Conservation (phyloP, 2,329 filamentous ascomycete genomes). For the Talaromyces sp. region DNA sequence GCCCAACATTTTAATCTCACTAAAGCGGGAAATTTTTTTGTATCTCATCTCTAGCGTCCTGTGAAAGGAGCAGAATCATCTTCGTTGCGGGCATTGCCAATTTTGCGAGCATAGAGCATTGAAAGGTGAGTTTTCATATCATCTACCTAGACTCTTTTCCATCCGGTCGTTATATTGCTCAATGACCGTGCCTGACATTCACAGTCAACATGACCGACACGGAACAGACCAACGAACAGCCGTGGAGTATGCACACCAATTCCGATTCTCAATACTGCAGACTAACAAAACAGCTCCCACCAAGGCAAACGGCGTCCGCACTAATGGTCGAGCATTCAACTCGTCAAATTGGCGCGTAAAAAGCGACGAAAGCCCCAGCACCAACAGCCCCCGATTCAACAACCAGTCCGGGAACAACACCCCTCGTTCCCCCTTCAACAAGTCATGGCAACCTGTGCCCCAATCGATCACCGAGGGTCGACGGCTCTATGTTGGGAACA, state of each 20-base stretch:
- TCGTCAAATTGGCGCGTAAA: conserved; percentile 44
- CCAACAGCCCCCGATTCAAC: conserved; percentile 27
- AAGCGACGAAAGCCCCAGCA: conserved; percentile 34
- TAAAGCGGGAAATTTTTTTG: conserved; percentile 15
- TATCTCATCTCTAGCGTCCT: conserved; percentile 5
- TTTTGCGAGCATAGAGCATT: not conserved
- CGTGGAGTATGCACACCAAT: conserved; percentile 16
- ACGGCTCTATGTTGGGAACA: conserved; percentile 54
- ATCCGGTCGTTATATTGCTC: not conserved
- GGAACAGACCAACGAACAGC: conserved; percentile 13
- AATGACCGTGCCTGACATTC: not conserved
- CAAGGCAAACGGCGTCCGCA: conserved; percentile 33
- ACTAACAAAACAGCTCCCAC: conserved; percentile 27
- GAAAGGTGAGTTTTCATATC: not conserved
- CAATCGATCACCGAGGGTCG: conserved; percentile 41
- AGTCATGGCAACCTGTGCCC: conserved; percentile 22
- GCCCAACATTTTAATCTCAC: conserved; percentile 11
- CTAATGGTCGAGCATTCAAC: conserved; percentile 38
- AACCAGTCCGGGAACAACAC: conserved; percentile 27
- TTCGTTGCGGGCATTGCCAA: conserved; percentile 7
- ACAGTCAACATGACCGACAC: conserved; percentile 17
- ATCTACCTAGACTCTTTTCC: not conserved
- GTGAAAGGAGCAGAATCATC: not conserved
- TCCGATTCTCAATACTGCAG: conserved; percentile 4
- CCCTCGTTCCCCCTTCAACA: conserved; percentile 31